Conservation (phyloP, 2,329 filamentous ascomycete genomes). For the Claviceps sp. region DNA sequence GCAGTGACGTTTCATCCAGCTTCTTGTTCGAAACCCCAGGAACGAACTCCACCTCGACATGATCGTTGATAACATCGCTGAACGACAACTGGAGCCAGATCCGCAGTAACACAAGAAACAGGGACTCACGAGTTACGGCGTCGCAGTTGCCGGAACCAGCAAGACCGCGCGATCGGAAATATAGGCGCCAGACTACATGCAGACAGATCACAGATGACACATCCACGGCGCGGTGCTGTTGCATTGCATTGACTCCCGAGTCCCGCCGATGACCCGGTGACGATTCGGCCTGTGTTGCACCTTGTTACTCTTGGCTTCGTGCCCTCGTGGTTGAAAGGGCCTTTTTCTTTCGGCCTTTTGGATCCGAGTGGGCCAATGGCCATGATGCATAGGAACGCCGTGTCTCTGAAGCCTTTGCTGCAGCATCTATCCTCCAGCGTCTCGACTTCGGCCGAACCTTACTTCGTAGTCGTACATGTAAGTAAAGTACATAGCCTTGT, state of each 20-base stretch:
- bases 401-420: background rate
- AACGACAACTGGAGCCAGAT: too few species aligned
- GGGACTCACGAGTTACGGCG: background rate
- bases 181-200: background rate
- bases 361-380: too few species aligned
- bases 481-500: background rate
- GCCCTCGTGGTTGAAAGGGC: background rate
- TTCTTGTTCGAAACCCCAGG: background rate
- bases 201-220: background rate
- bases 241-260: background rate
- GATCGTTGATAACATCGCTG: background rate
- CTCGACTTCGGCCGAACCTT: background rate
- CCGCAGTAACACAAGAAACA: background rate
- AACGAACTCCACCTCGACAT: constrained; percentile 1
- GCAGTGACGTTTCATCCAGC: constrained; percentile 14
- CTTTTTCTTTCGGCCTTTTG: background rate
- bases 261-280: background rate
- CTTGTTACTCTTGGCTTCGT: too few species aligned
- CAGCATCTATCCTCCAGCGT: background rate
- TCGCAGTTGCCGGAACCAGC: constrained; percentile 2
- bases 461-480: background rate
- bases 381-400: background rate
- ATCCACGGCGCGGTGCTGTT: background rate
- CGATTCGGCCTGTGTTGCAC: background rate
- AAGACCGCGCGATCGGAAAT: constrained; percentile 1